Percentiles rank a stretch among this genome's conserved stretches.
Conservation (phyloP, 495 filamentous ascomycete species). For the Lophiotrema nucula region DNA sequence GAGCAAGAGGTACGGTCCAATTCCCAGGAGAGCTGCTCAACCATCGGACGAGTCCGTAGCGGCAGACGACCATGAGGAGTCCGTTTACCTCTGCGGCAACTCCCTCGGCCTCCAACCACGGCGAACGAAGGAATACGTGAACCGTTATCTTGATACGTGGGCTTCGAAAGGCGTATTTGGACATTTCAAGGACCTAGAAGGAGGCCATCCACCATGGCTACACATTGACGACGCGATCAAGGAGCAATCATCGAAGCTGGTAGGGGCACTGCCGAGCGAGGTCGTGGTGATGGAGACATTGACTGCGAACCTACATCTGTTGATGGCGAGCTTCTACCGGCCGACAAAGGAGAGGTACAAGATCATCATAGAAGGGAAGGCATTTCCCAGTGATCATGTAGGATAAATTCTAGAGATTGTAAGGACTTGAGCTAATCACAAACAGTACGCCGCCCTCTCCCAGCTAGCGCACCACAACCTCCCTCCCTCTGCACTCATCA, state of each 20-base stretch:
- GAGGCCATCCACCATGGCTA: conserved; percentile 75
- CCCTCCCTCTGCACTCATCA: conserved; percentile 20
- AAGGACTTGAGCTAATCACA: background rate
- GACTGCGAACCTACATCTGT: conserved; percentile 85
- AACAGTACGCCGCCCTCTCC: conserved; percentile 26
- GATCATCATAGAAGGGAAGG: conserved; percentile 90
- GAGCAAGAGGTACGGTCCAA: conserved; percentile 47
- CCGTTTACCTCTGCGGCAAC: conserved; percentile 94
- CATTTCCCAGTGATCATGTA: conserved; percentile 78
- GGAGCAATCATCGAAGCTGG: conserved; percentile 73
- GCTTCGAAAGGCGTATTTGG: conserved; percentile 89
- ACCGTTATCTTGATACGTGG: conserved; percentile 81
- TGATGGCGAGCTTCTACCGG: conserved; percentile 89
- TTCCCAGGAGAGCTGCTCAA: background rate
- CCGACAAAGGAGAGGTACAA: conserved; percentile 75
- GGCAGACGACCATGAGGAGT: conserved; percentile 38
- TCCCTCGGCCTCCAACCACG: conserved; percentile 89
- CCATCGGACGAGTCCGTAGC: background rate
- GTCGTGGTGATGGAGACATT: conserved; percentile 93
- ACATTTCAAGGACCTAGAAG: conserved; percentile 81
- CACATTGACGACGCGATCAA: conserved; percentile 72
- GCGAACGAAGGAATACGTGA: conserved; percentile 65
- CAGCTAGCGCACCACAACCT: conserved; percentile 32
- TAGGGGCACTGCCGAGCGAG: conserved; percentile 76
- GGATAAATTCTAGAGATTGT: background rate